Evolutionary conservation across 371 early-diverging fungal species (phyloP).

Genomic region (Apophysomyces variabilis): DNA sequence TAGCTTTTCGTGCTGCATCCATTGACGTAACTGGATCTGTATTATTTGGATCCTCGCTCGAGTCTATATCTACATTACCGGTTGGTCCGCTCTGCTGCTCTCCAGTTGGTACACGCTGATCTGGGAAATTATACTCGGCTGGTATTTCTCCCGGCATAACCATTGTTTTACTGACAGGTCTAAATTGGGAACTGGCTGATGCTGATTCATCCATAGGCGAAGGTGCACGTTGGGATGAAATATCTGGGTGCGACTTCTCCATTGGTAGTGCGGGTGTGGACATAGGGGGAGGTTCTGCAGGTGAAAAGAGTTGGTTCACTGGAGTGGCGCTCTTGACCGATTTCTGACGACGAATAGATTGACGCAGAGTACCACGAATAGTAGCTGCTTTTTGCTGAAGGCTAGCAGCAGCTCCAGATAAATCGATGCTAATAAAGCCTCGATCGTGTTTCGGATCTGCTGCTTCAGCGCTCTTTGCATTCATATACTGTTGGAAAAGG

Average conservation of each 20-base stretch:
- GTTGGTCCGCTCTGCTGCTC: not conserved
- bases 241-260: not conserved
- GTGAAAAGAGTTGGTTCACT: slow-evolving; percentile 19
- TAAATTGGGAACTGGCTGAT: not conserved
- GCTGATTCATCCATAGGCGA: not conserved
- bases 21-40: slow-evolving; percentile 12
- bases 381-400: slow-evolving; percentile 26
- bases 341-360: slow-evolving; percentile 29
- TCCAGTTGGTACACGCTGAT: not conserved
- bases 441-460: slow-evolving; percentile 6
- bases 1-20: slow-evolving; percentile 31
- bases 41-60: not conserved
- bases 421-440: slow-evolving; percentile 28
- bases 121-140: too few species aligned
- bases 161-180: slow-evolving; percentile 14
- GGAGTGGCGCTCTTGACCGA: slow-evolving; percentile 26
- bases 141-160: not conserved
- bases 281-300: not conserved
- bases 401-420: slow-evolving; percentile 14
- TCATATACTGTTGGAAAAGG: slow-evolving; percentile 34
- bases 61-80: slow-evolving; percentile 1
- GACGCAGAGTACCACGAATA: slow-evolving; percentile 25
- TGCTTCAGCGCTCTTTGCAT: slow-evolving; percentile 13
- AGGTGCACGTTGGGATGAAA: not conserved
- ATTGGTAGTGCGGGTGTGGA: not conserved